Percentiles rank a stretch among this genome's conserved stretches.
These are phyloP conservation scores for Malassezia brasiliensis DNA, from an alignment of 1,284 basidiomycete genomes.

Conservation along the genomic window DNA sequence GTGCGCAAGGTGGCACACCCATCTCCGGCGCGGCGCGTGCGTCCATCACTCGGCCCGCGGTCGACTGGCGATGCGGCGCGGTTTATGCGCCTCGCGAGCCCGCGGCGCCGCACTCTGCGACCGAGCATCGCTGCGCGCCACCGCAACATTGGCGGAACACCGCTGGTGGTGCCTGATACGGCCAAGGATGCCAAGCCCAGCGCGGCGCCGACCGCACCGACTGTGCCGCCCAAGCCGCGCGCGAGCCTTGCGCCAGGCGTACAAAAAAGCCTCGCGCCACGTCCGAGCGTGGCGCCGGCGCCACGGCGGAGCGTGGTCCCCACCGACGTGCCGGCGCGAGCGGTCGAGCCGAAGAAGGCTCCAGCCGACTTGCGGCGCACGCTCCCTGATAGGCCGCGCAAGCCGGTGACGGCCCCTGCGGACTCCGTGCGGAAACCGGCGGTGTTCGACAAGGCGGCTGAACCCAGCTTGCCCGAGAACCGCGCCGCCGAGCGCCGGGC, in stretches of 20 bases:
- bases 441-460: too few species aligned
- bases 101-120: neutral
- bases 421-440: too few species aligned
- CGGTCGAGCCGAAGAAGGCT: too few species aligned
- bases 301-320: neutral
- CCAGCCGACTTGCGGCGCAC: too few species aligned
- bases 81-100: neutral
- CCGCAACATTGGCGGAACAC: neutral
- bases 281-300: neutral
- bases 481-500: too few species aligned
- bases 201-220: neutral
- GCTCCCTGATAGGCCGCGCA: too few species aligned
- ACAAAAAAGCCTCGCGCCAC: constrained; percentile 2
- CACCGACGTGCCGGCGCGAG: neutral
- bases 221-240: neutral
- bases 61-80: neutral
- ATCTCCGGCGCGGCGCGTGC: neutral
- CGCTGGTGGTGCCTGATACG: neutral
- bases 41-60: neutral
- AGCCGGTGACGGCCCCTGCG: too few species aligned
- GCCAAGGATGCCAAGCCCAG: neutral
- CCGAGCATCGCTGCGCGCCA: neutral
- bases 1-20: neutral
- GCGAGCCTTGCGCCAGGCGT: neutral
- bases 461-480: too few species aligned